Evolutionary conservation across 2,329 filamentous ascomycete species (phyloP).

Genomic region (Raffaelea albimanens): DNA sequence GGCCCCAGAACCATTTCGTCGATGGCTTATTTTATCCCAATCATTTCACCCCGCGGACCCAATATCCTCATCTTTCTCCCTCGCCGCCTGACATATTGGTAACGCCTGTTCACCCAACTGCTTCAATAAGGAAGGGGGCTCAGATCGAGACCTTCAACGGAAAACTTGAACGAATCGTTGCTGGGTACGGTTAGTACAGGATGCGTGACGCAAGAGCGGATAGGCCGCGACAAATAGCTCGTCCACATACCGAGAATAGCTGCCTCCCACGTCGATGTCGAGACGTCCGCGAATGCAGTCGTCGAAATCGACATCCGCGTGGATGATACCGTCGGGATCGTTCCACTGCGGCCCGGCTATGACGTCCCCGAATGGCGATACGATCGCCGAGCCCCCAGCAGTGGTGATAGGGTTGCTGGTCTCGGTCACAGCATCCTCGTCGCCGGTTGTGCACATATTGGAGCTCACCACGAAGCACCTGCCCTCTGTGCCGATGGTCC

Average conservation of each 20-base stretch:
- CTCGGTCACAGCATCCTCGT: neutral
- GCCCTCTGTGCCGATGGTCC: slow-evolving; percentile 72
- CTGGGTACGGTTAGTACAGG: slow-evolving; percentile 19
- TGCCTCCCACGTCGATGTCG: slow-evolving; percentile 77
- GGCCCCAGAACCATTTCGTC: too few species aligned
- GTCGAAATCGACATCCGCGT: slow-evolving; percentile 72
- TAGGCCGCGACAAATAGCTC: neutral
- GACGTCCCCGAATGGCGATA: slow-evolving; percentile 71
- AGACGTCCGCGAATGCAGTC: slow-evolving; percentile 75
- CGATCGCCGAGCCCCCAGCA: slow-evolving; percentile 73
- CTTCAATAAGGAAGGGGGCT: slow-evolving; percentile 44
- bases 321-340: slow-evolving; percentile 56
- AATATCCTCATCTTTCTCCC: too few species aligned
- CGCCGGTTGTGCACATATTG: slow-evolving; percentile 60
- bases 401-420: slow-evolving; percentile 12
- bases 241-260: slow-evolving; percentile 70
- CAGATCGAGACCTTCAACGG: slow-evolving; percentile 48
- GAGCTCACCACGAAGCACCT: slow-evolving; percentile 77
- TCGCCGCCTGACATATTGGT: too few species aligned
- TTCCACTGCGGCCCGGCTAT: slow-evolving; percentile 79
- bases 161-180: slow-evolving; percentile 53
- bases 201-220: neutral
- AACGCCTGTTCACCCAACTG: too few species aligned
- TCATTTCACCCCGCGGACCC: too few species aligned
- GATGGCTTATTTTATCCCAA: too few species aligned